A percentile compares a stretch with the other conserved stretches of the same genome.
These are phyloP conservation scores for Didymella exigua DNA, from an alignment of 2,329 filamentous ascomycete species.

Conservation along the genomic window DNA sequence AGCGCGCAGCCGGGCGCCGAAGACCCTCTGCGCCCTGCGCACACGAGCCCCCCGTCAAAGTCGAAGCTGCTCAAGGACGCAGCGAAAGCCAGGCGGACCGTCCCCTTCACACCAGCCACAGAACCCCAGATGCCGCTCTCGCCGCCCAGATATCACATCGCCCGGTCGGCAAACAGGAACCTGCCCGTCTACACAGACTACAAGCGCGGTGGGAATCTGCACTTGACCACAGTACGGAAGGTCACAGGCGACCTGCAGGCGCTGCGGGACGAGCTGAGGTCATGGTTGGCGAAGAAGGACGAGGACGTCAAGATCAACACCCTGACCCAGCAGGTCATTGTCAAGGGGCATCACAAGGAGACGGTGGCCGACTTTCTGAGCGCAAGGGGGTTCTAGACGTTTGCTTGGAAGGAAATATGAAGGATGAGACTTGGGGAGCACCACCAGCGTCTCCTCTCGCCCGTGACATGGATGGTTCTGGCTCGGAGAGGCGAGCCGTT, in stretches of 20 bases:
- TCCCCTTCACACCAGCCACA: slow-evolving; percentile 16
- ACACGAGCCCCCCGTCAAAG: slow-evolving; percentile 1
- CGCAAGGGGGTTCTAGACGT: slow-evolving; percentile 23
- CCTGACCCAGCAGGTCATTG: slow-evolving; percentile 70
- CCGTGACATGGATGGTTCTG: no score
- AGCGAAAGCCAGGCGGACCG: slow-evolving; percentile 7
- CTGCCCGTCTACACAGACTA: slow-evolving; percentile 76
- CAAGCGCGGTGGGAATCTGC: slow-evolving; percentile 77
- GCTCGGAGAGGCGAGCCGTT: background rate
- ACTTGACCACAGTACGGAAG: slow-evolving; percentile 77
- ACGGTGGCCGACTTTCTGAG: slow-evolving; percentile 23
- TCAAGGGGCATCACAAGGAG: slow-evolving; percentile 35
- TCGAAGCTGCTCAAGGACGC: slow-evolving; percentile 11
- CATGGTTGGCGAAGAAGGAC: slow-evolving; percentile 62
- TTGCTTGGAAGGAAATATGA: background rate
- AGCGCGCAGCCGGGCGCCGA: slow-evolving; percentile 34
- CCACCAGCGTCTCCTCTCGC: background rate
- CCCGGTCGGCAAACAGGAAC: slow-evolving; percentile 71
- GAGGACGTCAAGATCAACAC: slow-evolving; percentile 63
- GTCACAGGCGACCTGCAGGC: slow-evolving; percentile 73
- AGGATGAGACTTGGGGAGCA: background rate
- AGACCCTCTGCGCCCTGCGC: slow-evolving; percentile 23
- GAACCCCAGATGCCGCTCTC: slow-evolving; percentile 20
- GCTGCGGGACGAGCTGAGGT: slow-evolving; percentile 67
- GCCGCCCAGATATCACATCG: slow-evolving; percentile 68